Base-by-base conservation (phyloP, 768 basidiomycete species). In the Mycena vulgaris region DNA sequence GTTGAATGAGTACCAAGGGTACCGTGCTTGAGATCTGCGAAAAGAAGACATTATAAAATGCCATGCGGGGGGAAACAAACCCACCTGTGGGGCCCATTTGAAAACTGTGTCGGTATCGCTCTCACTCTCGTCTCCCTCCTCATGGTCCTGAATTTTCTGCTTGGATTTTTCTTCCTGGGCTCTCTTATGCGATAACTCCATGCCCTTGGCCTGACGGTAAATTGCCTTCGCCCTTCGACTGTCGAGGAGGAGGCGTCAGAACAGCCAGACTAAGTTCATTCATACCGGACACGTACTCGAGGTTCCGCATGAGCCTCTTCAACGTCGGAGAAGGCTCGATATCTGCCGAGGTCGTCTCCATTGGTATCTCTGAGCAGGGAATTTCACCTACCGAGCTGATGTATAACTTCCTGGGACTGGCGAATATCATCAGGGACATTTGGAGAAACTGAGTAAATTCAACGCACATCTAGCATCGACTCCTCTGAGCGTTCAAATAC, bases 241-340 rank as follows among this genome's bases (percentile, higher is more conserved):
- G 21, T 31, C 3, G 47, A 27, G 30, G 14, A 51, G 5, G 42
- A 2, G 55, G 21, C 19, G 13, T 27, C 8, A 42, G 23, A 9
- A n/a, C 2, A 30, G 9, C 21, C 19, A n/a, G 21, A 8, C n/a
- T n/a, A n/a, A n/a, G n/a, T n/a, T n/a, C n/a, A n/a, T n/a, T n/a
- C n/a, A n/a, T n/a, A n/a, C n/a, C n/a, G n/a, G n/a, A n/a, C 52
- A 56, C 42, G 13, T 35, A 64, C 63, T 33, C 48, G 30, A 64
- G 31, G 1, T 30, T 19, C 1, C 25, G 52, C 63, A 55, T 64
- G 23, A 64, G 30, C 30, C 2, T 55, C 42, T 56, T 64, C 42
- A 64, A 56, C 16, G 40, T 64, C 17, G 63, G 63, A n/a, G 21
- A n/a, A 2, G 28, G 42, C 10, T 64, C 52, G 2, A 7, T 3